phyloP scores from a whole-genome alignment of 768 basidiomycete genomes.

The Termitomyces sp. region DNA sequence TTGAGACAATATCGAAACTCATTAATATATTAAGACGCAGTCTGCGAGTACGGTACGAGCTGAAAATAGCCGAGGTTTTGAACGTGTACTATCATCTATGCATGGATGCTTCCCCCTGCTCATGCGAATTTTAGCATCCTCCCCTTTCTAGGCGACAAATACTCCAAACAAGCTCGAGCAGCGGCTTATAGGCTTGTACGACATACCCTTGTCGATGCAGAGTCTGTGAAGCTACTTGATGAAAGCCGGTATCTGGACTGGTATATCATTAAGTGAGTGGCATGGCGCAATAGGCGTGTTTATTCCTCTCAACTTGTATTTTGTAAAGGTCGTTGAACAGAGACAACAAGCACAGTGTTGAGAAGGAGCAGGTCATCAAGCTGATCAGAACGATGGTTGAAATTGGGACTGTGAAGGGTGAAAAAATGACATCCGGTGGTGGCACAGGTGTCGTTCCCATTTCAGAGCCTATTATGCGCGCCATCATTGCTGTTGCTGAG shows the following conservation, averaged over 20 bases:
- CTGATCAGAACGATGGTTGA: conserved; percentile 82
- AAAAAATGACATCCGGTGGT: conserved; percentile 36
- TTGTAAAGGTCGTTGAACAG: conserved; percentile 70
- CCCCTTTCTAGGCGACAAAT: conserved; percentile 72
- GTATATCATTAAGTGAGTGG: conserved; percentile 80
- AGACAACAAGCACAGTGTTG: conserved; percentile 77
- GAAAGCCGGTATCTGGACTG: conserved; percentile 69
- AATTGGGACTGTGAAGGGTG: conserved; percentile 59
- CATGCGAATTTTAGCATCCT: conserved; percentile 54
- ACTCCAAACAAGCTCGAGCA: conserved; percentile 71
- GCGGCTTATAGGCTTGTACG: conserved; percentile 83
- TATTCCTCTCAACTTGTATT: conserved; percentile 9
- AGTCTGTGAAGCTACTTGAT: conserved; percentile 65
- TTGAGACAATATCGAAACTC: conserved; percentile 64
- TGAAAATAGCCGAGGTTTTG: conserved; percentile 68
- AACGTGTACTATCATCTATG: conserved; percentile 54
- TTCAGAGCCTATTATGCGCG: conserved; percentile 77
- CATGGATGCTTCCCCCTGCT: neutral
- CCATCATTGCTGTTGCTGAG: conserved; percentile 91
- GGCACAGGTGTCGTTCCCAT: conserved; percentile 53
- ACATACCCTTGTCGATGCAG: conserved; percentile 67
- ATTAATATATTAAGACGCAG: conserved; percentile 66
- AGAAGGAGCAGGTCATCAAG: conserved; percentile 91
- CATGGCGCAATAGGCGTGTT: neutral
- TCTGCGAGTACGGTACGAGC: conserved; percentile 72